Percentiles rank a stretch among this genome's conserved stretches.
Conservation (phyloP, 805 yeast genomes). For the Wickerhamomyces chaumierensis region DNA sequence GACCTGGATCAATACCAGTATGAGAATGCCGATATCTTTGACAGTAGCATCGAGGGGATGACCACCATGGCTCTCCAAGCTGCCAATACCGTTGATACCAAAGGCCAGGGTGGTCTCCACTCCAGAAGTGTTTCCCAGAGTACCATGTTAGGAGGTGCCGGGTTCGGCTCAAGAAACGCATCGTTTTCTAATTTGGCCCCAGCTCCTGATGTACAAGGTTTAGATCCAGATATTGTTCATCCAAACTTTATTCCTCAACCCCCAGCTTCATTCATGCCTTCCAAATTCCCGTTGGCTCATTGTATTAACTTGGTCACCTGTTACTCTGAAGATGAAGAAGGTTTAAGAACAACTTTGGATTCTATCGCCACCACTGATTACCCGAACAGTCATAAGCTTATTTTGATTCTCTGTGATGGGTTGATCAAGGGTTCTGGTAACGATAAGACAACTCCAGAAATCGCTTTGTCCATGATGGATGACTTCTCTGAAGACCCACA, state of each 20-base stretch:
- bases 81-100: conserved; percentile 14
- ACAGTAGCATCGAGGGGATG: conserved; percentile 19
- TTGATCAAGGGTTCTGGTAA: conserved; percentile 91
- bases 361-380: conserved; percentile 91
- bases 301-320: conserved; percentile 77
- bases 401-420: conserved; percentile 87
- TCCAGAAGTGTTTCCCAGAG: conserved; percentile 7
- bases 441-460: conserved; percentile 79
- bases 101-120: conserved; percentile 5
- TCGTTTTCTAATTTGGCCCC: conserved; percentile 16
- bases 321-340: conserved; percentile 85
- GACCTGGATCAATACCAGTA: conserved; percentile 11
- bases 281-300: conserved; percentile 68
- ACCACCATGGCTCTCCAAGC: conserved; percentile 62
- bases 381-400: conserved; percentile 87
- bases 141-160: conserved; percentile 7
- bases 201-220: conserved; percentile 26
- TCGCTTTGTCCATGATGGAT: conserved; percentile 77
- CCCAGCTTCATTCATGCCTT: conserved; percentile 81
- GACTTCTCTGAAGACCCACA: conserved; percentile 62
- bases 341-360: conserved; percentile 79
- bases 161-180: conserved; percentile 16
- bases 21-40: background rate
- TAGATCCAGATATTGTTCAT: conserved; percentile 51
- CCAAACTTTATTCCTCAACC: conserved; percentile 87